Conservation (phyloP, 1,284 basidiomycete genomes). For the Earliella scabrosa region DNA sequence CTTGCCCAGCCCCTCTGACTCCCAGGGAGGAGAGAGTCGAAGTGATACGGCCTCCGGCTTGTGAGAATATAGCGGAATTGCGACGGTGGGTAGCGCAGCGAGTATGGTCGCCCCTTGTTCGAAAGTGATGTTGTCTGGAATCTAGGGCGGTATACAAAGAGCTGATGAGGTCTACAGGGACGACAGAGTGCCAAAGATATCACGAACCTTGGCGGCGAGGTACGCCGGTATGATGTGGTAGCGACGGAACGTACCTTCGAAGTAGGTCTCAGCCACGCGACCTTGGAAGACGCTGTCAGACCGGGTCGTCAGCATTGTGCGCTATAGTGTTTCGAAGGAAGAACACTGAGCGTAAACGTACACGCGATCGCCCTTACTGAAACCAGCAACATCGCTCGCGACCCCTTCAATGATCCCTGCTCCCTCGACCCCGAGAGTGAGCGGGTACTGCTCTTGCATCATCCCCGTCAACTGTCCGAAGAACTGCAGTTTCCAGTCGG, state of each 20-base stretch:
- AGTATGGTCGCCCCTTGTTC: no score
- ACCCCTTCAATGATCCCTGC: not conserved
- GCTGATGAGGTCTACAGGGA: no score
- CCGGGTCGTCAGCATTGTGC: not conserved
- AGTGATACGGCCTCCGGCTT: no score
- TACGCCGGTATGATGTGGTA: not conserved
- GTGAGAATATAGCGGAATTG: no score
- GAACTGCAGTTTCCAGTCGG: not conserved
- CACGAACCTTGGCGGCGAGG: not conserved
- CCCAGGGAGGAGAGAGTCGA: no score
- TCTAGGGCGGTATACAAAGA: no score
- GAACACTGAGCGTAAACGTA: no score
- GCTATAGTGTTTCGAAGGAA: not conserved
- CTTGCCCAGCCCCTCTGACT: no score
- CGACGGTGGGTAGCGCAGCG: no score
- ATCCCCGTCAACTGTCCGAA: no score
- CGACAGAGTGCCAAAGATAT: no score
- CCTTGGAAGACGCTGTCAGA: not conserved
- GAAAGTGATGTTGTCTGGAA: no score
- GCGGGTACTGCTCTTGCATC: not conserved
- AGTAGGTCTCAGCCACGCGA: constrained; percentile 23
- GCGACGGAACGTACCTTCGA: constrained; percentile 48
- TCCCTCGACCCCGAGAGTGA: not conserved
- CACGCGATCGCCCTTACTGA: constrained; percentile 2
- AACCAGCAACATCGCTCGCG: not conserved